Conservation (phyloP, 1,139 yeast species). For the Geotrichum phurueaensis region DNA sequence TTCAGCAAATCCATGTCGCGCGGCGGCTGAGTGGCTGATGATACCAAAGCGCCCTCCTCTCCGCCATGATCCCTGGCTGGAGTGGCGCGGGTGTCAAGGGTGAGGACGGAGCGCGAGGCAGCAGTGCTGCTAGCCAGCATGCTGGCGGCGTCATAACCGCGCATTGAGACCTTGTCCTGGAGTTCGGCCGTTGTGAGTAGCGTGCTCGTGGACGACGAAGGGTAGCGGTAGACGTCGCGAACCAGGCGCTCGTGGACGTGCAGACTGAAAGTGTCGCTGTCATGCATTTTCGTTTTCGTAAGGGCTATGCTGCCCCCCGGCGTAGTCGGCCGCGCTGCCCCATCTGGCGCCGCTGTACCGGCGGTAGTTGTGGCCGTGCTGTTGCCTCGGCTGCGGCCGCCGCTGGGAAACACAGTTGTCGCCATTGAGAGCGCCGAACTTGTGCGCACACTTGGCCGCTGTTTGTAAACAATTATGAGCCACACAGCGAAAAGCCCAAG, state of each 20-base stretch:
- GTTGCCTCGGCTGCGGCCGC: not conserved
- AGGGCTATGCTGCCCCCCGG: not conserved
- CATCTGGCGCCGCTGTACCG: not conserved
- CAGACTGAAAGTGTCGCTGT: slow-evolving; percentile 4
- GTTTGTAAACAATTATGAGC: slow-evolving; percentile 1
- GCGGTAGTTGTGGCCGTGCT: not conserved
- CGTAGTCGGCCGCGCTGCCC: not conserved
- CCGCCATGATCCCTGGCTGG: not conserved
- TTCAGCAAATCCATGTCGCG: no score
- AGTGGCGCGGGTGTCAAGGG: not conserved
- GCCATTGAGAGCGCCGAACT: not conserved
- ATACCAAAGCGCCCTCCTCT: not conserved
- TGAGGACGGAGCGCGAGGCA: not conserved
- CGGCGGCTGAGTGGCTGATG: not conserved
- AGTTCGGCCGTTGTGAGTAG: not conserved
- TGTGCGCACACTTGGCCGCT: not conserved
- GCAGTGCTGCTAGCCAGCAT: not conserved
- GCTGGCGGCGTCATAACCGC: not conserved
- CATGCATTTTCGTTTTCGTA: not conserved
- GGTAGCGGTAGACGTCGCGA: slow-evolving; percentile 1
- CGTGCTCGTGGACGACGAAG: not conserved
- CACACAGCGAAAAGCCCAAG: not conserved
- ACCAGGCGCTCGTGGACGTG: not conserved
- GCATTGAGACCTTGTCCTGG: slow-evolving; percentile 1
- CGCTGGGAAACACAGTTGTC: not conserved